Conservation (phyloP, 2,329 filamentous ascomycete species). For the Cytospora paraplurivora region DNA sequence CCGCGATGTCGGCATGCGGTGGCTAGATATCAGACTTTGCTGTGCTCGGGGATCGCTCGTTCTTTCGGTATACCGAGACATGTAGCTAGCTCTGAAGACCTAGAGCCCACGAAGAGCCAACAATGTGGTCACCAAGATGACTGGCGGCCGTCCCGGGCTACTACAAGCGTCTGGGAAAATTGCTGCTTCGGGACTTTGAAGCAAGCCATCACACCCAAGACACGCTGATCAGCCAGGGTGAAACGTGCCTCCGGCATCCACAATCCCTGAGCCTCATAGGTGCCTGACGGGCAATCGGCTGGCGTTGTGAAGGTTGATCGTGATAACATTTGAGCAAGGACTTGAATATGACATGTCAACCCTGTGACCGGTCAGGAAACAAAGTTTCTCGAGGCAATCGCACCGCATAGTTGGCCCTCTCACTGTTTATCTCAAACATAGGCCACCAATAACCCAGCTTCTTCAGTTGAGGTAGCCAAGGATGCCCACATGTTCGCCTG, state of each 20-base stretch:
- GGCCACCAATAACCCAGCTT: background rate
- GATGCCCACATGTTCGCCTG: background rate
- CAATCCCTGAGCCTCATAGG: background rate
- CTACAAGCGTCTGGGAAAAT: background rate
- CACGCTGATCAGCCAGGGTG: background rate
- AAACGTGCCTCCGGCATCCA: background rate
- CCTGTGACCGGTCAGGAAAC: background rate
- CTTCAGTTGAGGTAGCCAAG: background rate
- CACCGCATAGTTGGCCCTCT: background rate
- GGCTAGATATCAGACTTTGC: background rate
- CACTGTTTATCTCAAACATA: background rate
- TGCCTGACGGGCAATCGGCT: background rate
- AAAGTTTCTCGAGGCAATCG: background rate
- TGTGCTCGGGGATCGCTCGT: background rate
- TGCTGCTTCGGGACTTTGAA: background rate
- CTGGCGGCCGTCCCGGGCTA: background rate
- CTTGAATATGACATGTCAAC: background rate
- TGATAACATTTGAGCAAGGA: background rate
- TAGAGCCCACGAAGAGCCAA: background rate
- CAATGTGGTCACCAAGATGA: background rate
- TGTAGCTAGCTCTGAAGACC: background rate
- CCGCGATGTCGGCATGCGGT: conserved; percentile 2
- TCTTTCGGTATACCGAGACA: background rate
- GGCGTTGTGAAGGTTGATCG: background rate
- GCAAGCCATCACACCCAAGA: background rate